These are phyloP conservation scores for Russula olivacea DNA, from an alignment of 768 basidiomycete genomes.

Conservation along the genomic window DNA sequence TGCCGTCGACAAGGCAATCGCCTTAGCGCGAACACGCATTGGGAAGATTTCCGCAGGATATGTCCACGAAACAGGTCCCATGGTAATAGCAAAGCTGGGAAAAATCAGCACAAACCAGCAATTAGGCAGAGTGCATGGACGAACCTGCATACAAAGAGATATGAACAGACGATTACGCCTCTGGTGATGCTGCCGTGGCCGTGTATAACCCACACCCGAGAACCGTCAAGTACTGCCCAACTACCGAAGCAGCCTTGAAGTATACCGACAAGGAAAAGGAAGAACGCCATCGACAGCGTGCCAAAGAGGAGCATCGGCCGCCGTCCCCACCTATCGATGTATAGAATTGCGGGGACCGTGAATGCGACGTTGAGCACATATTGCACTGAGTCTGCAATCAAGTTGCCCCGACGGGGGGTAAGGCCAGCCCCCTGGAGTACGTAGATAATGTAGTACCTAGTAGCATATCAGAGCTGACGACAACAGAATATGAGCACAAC, in stretches of 20 bases:
- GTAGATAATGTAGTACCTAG: constrained; percentile 55
- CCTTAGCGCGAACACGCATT: constrained; percentile 38
- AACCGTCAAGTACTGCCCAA: constrained; percentile 47
- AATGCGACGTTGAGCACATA: constrained; percentile 40
- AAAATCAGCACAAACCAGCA: not conserved
- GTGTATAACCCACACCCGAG: constrained; percentile 54
- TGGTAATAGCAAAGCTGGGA: constrained; percentile 39
- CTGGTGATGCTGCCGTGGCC: constrained; percentile 52
- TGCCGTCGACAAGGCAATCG: constrained; percentile 37
- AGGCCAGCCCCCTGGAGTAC: constrained; percentile 75
- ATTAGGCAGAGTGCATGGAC: not conserved
- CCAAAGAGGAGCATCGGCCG: constrained; percentile 67
- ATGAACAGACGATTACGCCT: constrained; percentile 71
- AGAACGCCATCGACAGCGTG: constrained; percentile 66
- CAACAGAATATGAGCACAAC: constrained; percentile 19
- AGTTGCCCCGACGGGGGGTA: constrained; percentile 65
- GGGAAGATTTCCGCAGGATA: constrained; percentile 42
- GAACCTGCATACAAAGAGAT: constrained; percentile 62
- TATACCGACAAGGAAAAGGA: constrained; percentile 71
- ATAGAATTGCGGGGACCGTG: constrained; percentile 46
- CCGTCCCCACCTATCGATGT: constrained; percentile 76
- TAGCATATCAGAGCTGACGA: not conserved
- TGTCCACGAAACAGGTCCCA: constrained; percentile 70
- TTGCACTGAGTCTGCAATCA: constrained; percentile 69
- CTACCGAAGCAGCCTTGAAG: constrained; percentile 61